Percentiles rank a stretch among this genome's conserved stretches.
These are phyloP conservation scores for Colletotrichum ledebouriae DNA, from an alignment of 2,329 filamentous ascomycete genomes.

Conservation along the genomic window DNA sequence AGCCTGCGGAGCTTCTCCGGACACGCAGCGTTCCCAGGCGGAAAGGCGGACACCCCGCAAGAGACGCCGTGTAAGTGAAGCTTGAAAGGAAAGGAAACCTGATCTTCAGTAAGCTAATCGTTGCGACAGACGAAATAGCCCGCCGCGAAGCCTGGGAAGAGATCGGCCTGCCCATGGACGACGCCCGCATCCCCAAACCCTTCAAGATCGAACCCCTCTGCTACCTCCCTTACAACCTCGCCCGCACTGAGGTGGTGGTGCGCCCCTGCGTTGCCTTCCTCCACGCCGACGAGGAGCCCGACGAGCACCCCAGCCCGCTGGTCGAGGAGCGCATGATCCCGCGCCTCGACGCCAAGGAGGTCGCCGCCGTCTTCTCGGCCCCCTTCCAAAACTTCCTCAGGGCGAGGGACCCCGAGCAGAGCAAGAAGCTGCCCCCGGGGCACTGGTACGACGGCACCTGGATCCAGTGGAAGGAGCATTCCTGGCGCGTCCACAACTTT, in stretches of 20 bases:
- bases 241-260: conserved; percentile 80
- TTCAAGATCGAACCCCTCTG: conserved; percentile 92
- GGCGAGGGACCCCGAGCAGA: conserved; percentile 65
- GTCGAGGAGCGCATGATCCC: conserved; percentile 82
- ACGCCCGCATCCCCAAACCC: conserved; percentile 76
- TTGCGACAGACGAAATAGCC: conserved; percentile 79
- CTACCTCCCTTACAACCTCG: conserved; percentile 81
- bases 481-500: conserved; percentile 94
- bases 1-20: conserved; percentile 79
- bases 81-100: background rate
- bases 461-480: conserved; percentile 81
- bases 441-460: conserved; percentile 90
- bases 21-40: conserved; percentile 88
- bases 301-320: conserved; percentile 50
- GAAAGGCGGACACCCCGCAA: conserved; percentile 71
- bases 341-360: conserved; percentile 87
- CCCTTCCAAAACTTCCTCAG: conserved; percentile 87
- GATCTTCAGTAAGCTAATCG: background rate
- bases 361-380: conserved; percentile 93
- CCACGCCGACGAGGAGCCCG: conserved; percentile 67
- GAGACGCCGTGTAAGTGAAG: conserved; percentile 71
- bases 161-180: conserved; percentile 85
- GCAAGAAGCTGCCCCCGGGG: conserved; percentile 60
- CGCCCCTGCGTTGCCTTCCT: conserved; percentile 84
- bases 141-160: conserved; percentile 93